Evolutionary conservation across 805 yeast genomes (phyloP).

Genomic region (Candida lessepsii): DNA sequence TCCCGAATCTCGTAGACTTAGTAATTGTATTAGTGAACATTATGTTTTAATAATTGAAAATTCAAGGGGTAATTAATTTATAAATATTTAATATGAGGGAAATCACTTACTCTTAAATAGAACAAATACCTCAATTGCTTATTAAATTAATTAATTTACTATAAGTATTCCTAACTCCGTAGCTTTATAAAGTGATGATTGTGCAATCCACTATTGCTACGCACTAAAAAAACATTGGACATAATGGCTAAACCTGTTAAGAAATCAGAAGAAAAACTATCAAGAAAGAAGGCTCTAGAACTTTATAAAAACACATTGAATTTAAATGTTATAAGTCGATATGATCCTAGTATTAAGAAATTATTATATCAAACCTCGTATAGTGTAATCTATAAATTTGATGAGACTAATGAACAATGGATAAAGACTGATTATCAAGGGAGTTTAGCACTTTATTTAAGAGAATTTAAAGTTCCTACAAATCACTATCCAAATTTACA

Average conservation of each 20-base stretch:
- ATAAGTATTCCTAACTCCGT: no score
- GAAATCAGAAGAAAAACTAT: slow-evolving; percentile 33
- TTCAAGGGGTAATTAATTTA: background rate
- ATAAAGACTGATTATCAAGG: slow-evolving; percentile 69
- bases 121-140: no score
- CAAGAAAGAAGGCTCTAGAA: slow-evolving; percentile 49
- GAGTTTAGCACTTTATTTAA: slow-evolving; percentile 60
- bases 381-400: slow-evolving; percentile 67
- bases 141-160: no score
- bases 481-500: slow-evolving; percentile 18
- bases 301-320: slow-evolving; percentile 68
- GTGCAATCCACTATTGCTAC: slow-evolving; percentile 1
- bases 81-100: no score
- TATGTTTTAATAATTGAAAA: background rate
- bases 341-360: slow-evolving; percentile 70
- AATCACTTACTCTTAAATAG: no score
- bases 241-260: slow-evolving; percentile 3
- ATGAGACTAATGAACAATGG: slow-evolving; percentile 62
- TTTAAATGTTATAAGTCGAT: slow-evolving; percentile 73
- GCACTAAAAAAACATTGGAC: background rate
- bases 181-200: background rate
- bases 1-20: no score
- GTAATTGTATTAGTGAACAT: no score
- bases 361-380: slow-evolving; percentile 68
- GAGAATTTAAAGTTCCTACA: slow-evolving; percentile 40